Conservation (phyloP, 129 eudicot genomes). For the Deinandra increscens region DNA sequence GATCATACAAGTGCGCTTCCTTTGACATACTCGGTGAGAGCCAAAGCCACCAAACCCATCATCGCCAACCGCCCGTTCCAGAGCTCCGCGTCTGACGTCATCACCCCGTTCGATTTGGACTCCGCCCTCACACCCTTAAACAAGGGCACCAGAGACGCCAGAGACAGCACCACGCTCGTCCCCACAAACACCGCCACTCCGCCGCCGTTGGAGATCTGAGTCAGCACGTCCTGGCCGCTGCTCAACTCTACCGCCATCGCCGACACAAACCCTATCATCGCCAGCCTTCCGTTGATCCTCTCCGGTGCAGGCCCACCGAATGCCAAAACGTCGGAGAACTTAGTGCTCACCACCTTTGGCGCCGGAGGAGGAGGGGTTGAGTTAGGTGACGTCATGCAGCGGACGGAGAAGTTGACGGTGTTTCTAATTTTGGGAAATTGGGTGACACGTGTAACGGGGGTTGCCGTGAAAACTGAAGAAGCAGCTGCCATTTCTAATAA, state of each 20-base stretch:
- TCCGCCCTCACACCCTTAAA: slow-evolving; percentile 65
- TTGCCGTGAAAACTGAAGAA: slow-evolving; percentile 36
- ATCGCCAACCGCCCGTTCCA: slow-evolving; percentile 86
- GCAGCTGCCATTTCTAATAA: slow-evolving; percentile 19
- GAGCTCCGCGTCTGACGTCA: slow-evolving; percentile 82
- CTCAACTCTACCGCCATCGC: slow-evolving; percentile 65
- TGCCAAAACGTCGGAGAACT: slow-evolving; percentile 58
- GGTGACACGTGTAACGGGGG: slow-evolving; percentile 12
- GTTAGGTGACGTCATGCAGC: slow-evolving; percentile 18
- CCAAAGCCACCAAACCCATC: slow-evolving; percentile 84
- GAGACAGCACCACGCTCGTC: slow-evolving; percentile 50
- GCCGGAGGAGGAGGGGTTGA: too few species aligned
- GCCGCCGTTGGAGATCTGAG: slow-evolving; percentile 74
- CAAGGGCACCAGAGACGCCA: slow-evolving; percentile 76
- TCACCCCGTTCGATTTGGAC: slow-evolving; percentile 53
- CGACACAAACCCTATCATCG: slow-evolving; percentile 80
- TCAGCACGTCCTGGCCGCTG: slow-evolving; percentile 53
- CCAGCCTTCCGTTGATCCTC: slow-evolving; percentile 80
- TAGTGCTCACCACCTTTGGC: slow-evolving; percentile 62
- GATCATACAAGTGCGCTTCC: slow-evolving; percentile 71
- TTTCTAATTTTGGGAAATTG: neutral
- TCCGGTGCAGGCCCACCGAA: slow-evolving; percentile 94
- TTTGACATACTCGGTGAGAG: slow-evolving; percentile 63
- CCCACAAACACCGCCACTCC: slow-evolving; percentile 53
- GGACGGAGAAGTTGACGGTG: slow-evolving; percentile 13